These are phyloP conservation scores for Backusella liffmaniae DNA, from an alignment of 192 early-diverging fungal species.

Conservation along the genomic window DNA sequence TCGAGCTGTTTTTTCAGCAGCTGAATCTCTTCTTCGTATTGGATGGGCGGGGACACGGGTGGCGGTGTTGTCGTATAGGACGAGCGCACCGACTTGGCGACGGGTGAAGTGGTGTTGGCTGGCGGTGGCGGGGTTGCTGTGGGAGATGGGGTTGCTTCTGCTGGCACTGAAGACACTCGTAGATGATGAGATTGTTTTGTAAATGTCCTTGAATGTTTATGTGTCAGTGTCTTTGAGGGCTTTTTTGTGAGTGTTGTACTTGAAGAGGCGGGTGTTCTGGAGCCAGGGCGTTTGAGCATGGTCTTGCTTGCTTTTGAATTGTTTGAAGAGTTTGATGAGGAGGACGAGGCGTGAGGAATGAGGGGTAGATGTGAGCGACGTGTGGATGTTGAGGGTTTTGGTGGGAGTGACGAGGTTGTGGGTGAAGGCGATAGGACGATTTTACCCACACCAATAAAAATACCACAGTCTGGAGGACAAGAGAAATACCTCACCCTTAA, in stretches of 20 bases:
- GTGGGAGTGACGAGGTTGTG: neutral
- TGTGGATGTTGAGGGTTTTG: neutral
- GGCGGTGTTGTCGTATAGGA: neutral
- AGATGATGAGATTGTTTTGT: neutral
- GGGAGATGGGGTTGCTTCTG: neutral
- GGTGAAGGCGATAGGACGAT: neutral
- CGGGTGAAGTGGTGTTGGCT: neutral
- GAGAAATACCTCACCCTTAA: slow-evolving; percentile 28
- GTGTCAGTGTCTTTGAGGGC: neutral
- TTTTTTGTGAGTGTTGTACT: neutral
- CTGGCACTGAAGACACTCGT: neutral
- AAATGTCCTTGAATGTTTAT: neutral
- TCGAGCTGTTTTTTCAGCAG: neutral
- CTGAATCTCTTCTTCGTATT: slow-evolving; percentile 9
- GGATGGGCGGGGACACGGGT: neutral
- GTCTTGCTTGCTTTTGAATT: neutral
- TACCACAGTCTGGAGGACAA: slow-evolving; percentile 23
- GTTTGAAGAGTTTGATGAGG: neutral
- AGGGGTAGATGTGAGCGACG: slow-evolving; percentile 10
- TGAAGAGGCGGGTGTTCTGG: neutral
- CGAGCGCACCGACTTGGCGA: neutral
- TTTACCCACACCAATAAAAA: slow-evolving; percentile 29
- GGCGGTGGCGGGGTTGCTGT: neutral
- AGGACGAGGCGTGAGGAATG: neutral
- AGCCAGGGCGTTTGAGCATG: neutral